phyloP scores from a whole-genome alignment of 2,329 filamentous ascomycete genomes.

The Samsoniella hepiali region DNA sequence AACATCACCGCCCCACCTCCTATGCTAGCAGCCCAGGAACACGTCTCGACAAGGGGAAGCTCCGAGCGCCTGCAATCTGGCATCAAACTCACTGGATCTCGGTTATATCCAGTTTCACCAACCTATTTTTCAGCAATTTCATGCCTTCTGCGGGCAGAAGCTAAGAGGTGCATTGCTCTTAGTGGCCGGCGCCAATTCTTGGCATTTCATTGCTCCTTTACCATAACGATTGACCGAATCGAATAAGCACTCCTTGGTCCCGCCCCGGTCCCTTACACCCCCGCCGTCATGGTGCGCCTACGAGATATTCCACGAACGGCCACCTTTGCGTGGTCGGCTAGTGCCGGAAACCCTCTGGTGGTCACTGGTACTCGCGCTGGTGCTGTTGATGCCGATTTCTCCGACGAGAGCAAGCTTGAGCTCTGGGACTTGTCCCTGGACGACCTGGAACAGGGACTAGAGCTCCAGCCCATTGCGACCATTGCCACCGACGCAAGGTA shows the following conservation, averaged over 20 bases:
- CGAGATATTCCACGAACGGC: constrained; percentile 95
- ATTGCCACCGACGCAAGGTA: constrained; percentile 89
- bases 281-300: constrained; percentile 78
- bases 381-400: constrained; percentile 95
- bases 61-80: constrained; percentile 43
- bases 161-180: constrained; percentile 24
- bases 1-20: constrained; percentile 1
- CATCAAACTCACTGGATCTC: constrained; percentile 35
- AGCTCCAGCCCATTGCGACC: constrained; percentile 81
- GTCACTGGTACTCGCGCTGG: constrained; percentile 93
- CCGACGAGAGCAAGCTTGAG: constrained; percentile 93
- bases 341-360: constrained; percentile 72
- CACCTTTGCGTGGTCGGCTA: constrained; percentile 94
- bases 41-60: constrained; percentile 26
- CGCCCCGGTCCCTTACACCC: constrained; percentile 28
- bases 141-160: constrained; percentile 32
- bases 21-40: constrained; percentile 12
- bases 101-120: constrained; percentile 16
- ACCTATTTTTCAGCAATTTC: constrained; percentile 22
- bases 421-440: constrained; percentile 92
- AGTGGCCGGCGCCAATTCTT: constrained; percentile 24
- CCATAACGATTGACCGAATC: constrained; percentile 21
- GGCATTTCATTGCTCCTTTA: constrained; percentile 21
- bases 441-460: constrained; percentile 68
- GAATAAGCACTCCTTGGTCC: constrained; percentile 20